Evolutionary conservation across 2,329 filamentous ascomycete genomes (phyloP).

Genomic region (Fusarium xyrophilum): DNA sequence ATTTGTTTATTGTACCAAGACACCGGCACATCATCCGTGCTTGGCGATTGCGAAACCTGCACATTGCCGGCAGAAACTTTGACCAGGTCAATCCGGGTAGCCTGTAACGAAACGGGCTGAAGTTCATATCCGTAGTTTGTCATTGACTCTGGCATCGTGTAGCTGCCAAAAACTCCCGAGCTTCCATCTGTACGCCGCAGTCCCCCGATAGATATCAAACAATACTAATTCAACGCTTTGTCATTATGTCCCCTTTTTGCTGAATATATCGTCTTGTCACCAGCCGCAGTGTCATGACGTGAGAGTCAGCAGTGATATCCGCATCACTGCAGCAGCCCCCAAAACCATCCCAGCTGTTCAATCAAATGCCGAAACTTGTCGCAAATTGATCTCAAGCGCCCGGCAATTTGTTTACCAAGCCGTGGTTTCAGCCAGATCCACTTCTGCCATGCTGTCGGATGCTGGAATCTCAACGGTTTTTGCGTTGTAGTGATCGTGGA

Average conservation of each 20-base stretch:
- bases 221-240: accelerated
- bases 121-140: not conserved
- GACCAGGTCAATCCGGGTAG: accelerated
- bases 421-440: not conserved
- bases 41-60: not conserved
- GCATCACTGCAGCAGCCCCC: no score
- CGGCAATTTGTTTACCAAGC: not conserved
- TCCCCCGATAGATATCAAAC: accelerated
- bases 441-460: not conserved
- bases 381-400: not conserved
- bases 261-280: accelerated
- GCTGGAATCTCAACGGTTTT: not conserved
- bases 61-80: not conserved
- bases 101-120: not conserved
- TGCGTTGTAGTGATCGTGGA: not conserved
- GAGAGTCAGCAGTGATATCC: not conserved
- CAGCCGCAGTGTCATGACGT: accelerated
- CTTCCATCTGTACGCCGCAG: not conserved
- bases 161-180: accelerated
- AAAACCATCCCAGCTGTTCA: not conserved
- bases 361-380: not conserved
- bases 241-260: accelerated
- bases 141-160: not conserved
- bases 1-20: not conserved
- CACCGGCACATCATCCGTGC: not conserved